Evolutionary conservation across 768 basidiomycete species (phyloP).

Genomic region (Lepiota venenata): DNA sequence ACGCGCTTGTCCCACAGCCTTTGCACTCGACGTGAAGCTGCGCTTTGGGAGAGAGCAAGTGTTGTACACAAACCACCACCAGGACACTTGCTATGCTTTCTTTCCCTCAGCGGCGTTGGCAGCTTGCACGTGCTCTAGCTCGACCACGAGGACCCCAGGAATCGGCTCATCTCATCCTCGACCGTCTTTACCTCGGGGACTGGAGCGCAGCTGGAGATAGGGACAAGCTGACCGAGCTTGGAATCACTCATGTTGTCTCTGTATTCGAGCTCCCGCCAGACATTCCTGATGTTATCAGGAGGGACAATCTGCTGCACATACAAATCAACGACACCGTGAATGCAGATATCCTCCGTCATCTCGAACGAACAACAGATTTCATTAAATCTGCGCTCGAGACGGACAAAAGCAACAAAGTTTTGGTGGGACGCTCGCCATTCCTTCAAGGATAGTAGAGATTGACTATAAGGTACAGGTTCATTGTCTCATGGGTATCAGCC

Average conservation of each 20-base stretch:
- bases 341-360: constrained; percentile 29
- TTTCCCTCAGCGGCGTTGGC: constrained; percentile 30
- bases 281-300: constrained; percentile 42
- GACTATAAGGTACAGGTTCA: constrained; percentile 50
- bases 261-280: constrained; percentile 50
- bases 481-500: constrained; percentile 71
- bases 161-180: constrained; percentile 35
- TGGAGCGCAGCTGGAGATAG: constrained; percentile 50
- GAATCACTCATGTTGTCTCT: constrained; percentile 73
- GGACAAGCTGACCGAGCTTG: constrained; percentile 46
- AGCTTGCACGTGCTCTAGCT: constrained; percentile 15
- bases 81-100: constrained; percentile 25
- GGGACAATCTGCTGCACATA: constrained; percentile 47
- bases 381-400: constrained; percentile 30
- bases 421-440: constrained; percentile 24
- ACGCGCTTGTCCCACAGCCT: not conserved
- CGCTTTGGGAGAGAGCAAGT: not conserved
- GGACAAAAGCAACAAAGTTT: constrained; percentile 32
- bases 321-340: constrained; percentile 25
- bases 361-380: constrained; percentile 34
- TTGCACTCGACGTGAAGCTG: not conserved
- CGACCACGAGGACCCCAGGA: constrained; percentile 14
- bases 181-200: constrained; percentile 62
- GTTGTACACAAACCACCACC: not conserved
- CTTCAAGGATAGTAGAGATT: not conserved